Conservation (phyloP, 2,329 filamentous ascomycete species). For the Dothistroma pini region DNA sequence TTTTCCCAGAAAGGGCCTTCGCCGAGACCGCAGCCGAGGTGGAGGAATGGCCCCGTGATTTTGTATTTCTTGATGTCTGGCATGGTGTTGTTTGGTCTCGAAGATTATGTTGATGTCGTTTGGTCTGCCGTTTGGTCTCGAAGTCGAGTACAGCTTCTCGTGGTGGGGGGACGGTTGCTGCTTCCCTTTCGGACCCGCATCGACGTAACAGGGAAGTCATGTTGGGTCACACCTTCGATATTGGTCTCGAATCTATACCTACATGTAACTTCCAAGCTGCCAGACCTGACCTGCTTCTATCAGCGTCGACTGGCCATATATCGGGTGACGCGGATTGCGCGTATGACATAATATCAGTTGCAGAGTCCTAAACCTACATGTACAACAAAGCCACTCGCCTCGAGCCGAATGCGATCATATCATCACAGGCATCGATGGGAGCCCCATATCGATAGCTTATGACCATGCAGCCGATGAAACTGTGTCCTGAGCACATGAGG, state of each 20-base stretch:
- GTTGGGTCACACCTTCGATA: background rate
- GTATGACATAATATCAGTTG: too few relatives aligned
- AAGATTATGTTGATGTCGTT: background rate
- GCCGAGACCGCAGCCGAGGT: constrained; percentile 63
- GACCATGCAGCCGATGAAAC: too few relatives aligned
- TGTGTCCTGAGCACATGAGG: too few relatives aligned
- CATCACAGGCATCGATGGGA: too few relatives aligned
- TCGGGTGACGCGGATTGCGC: too few relatives aligned
- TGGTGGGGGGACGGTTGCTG: background rate
- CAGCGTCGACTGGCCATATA: too few relatives aligned
- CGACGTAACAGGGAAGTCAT: background rate
- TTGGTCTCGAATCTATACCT: background rate
- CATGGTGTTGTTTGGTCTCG: constrained; percentile 20
- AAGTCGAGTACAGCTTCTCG: background rate
- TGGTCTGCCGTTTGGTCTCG: background rate
- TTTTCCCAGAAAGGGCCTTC: constrained; percentile 74
- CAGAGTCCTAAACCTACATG: too few relatives aligned
- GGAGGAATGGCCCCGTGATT: constrained; percentile 50
- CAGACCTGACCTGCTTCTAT: too few relatives aligned
- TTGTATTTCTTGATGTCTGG: constrained; percentile 34
- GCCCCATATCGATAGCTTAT: too few relatives aligned
- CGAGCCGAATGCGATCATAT: too few relatives aligned
- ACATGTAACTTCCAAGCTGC: too few relatives aligned
- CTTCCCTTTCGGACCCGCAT: background rate
- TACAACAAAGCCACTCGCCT: too few relatives aligned